These are phyloP conservation scores for Russula earlei DNA, from an alignment of 768 basidiomycete species.

Conservation along the genomic window DNA sequence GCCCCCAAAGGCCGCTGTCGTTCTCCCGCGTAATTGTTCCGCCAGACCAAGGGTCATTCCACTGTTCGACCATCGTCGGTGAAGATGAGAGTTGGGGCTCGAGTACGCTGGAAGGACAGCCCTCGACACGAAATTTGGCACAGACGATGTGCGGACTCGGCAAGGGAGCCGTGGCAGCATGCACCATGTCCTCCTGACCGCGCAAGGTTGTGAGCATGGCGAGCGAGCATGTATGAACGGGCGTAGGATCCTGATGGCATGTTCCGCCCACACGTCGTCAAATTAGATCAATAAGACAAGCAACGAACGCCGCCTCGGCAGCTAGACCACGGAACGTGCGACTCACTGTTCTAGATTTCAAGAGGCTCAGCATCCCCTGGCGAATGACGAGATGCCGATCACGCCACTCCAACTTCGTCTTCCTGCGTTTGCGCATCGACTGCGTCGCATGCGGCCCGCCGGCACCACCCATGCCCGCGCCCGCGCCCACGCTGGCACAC, in stretches of 20 bases:
- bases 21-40: slow-evolving; percentile 9
- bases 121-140: slow-evolving; percentile 12
- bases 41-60: slow-evolving; percentile 19
- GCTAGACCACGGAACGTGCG: slow-evolving; percentile 16
- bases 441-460: background rate
- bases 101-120: background rate
- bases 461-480: too few relatives aligned
- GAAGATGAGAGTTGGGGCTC: background rate
- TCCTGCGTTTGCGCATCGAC: slow-evolving; percentile 23
- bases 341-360: slow-evolving; percentile 44
- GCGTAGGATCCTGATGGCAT: slow-evolving; percentile 12
- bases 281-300: background rate
- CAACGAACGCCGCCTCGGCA: background rate
- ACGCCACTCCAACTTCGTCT: slow-evolving; percentile 48
- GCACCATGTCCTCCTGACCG: slow-evolving; percentile 13
- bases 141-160: slow-evolving; percentile 17
- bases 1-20: slow-evolving; percentile 1
- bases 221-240: slow-evolving; percentile 17
- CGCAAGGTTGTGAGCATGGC: slow-evolving; percentile 13
- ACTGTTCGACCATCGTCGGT: background rate
- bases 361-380: slow-evolving; percentile 46
- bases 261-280: background rate
- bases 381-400: slow-evolving; percentile 54
- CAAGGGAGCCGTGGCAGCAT: background rate
- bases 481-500: too few relatives aligned